Evolutionary conservation across 2,329 filamentous ascomycete species (phyloP).

Genomic region (Ascochyta fabae): DNA sequence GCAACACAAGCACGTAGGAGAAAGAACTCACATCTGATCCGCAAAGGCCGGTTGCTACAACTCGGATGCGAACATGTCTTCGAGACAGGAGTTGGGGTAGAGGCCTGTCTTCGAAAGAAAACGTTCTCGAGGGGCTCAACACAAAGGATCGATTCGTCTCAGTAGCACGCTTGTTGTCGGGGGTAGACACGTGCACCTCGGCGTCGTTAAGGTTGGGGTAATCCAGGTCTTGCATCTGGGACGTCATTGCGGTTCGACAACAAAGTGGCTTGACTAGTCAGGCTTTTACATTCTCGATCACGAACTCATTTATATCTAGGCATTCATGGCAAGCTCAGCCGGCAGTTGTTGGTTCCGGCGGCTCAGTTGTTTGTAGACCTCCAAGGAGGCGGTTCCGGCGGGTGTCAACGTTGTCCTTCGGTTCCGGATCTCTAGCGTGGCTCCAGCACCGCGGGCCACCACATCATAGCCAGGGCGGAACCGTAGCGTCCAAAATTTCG

Average conservation of each 20-base stretch:
- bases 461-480: neutral
- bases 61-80: conserved; percentile 76
- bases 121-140: conserved; percentile 9
- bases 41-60: conserved; percentile 84
- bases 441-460: neutral
- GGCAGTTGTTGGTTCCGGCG: neutral
- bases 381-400: neutral
- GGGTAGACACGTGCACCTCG: neutral
- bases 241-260: neutral
- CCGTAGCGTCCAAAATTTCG: neutral
- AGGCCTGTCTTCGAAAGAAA: conserved; percentile 69
- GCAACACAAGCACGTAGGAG: neutral
- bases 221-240: neutral
- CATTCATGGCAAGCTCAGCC: neutral
- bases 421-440: neutral
- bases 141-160: conserved; percentile 13
- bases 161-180: neutral
- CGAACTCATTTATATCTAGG: neutral
- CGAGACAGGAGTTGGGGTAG: conserved; percentile 67
- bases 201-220: neutral
- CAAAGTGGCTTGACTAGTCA: neutral
- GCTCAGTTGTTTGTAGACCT: neutral
- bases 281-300: neutral
- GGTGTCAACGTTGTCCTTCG: neutral
- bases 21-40: conserved; percentile 62